A percentile compares a stretch with the other conserved stretches of the same genome.
These are phyloP conservation scores for Forsythia viridissima DNA, from an alignment of 257 asterid species.

Conservation along the genomic window DNA sequence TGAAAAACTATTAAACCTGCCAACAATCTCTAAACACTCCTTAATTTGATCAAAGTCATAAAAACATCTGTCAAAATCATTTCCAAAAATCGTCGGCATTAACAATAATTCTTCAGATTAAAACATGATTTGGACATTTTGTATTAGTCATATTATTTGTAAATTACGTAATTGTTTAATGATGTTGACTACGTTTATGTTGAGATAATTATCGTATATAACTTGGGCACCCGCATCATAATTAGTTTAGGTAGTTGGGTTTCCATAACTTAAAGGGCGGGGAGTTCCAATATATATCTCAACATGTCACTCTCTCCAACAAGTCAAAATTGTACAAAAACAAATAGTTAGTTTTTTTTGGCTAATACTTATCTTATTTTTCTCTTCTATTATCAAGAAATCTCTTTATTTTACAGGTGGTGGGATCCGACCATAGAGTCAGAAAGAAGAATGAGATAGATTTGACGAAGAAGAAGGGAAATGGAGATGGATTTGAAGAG, in stretches of 20 bases:
- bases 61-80: constrained; percentile 1
- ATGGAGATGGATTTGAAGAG: no score
- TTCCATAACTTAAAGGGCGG: constrained; percentile 51
- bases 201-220: constrained; percentile 22
- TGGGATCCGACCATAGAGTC: no score
- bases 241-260: constrained; percentile 24
- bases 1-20: constrained; percentile 9
- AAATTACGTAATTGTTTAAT: constrained; percentile 10
- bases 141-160: constrained; percentile 22
- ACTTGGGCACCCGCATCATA: constrained; percentile 14
- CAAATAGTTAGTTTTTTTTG: not conserved
- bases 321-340: constrained; percentile 19
- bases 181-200: constrained; percentile 43
- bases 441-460: no score
- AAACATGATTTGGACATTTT: constrained; percentile 34
- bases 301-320: constrained; percentile 29
- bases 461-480: no score
- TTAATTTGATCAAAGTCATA: constrained; percentile 1
- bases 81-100: constrained; percentile 48
- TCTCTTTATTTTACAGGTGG: not conserved
- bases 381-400: not conserved
- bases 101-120: constrained; percentile 27
- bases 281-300: constrained; percentile 28
- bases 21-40: not conserved
- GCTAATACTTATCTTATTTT: not conserved